Evolutionary conservation across 2,329 filamentous ascomycete species (phyloP).

Genomic region (Hypoxylon sp.): DNA sequence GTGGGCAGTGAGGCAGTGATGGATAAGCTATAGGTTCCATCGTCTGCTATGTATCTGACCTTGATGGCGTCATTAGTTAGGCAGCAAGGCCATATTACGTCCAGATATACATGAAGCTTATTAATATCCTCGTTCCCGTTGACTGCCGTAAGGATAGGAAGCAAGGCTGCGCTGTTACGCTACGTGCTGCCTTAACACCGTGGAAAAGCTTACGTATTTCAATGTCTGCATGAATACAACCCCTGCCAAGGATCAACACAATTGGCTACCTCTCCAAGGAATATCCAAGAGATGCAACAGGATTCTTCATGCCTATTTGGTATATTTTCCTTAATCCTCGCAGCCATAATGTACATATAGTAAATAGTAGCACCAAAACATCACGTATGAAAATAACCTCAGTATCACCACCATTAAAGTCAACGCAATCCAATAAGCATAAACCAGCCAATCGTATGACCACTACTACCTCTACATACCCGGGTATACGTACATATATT

Average conservation of each 20-base stretch:
- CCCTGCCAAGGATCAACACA: conserved; percentile 35
- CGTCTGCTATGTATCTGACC: background rate
- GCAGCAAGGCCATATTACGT: conserved; percentile 12
- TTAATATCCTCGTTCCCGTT: background rate
- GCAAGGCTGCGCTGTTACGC: conserved; percentile 4
- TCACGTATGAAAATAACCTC: background rate
- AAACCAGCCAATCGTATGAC: background rate
- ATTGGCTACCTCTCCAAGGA: conserved; percentile 3
- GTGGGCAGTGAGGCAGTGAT: background rate
- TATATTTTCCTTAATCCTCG: background rate
- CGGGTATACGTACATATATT: conserved; percentile 1
- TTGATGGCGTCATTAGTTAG: conserved; percentile 21
- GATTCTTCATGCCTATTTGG: background rate
- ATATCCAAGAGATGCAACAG: background rate
- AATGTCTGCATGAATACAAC: conserved; percentile 13
- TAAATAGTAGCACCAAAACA: background rate
- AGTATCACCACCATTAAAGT: background rate
- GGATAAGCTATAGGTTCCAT: background rate
- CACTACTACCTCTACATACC: conserved; percentile 1
- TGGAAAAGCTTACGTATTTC: conserved; percentile 7
- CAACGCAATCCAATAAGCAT: conserved; percentile 1
- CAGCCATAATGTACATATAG: background rate
- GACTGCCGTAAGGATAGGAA: background rate
- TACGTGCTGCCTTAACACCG: conserved; percentile 5
- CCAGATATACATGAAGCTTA: background rate